phyloP scores from a whole-genome alignment of 78 protist genomes.

The Guillardia theta region DNA sequence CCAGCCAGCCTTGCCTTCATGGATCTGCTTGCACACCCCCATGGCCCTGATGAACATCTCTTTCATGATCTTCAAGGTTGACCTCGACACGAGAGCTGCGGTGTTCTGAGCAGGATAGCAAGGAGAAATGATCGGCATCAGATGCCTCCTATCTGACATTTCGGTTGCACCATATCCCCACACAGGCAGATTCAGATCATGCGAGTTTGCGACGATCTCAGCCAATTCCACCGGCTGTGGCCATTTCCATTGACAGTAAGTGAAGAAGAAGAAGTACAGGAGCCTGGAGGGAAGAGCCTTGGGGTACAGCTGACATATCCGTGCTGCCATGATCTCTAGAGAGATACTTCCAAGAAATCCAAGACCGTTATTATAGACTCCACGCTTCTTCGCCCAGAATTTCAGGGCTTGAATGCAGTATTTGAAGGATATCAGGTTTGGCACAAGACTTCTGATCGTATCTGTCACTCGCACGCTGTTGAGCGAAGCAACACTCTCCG shows the following conservation, averaged over 20 bases:
- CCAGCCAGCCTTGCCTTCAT: neutral
- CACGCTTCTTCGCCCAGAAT: slow-evolving; percentile 33
- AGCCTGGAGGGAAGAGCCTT: neutral
- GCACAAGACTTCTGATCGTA: neutral
- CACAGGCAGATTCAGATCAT: neutral
- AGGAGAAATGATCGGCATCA: slow-evolving; percentile 37
- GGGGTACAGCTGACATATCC: neutral
- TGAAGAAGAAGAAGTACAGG: neutral
- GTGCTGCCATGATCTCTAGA: slow-evolving; percentile 21
- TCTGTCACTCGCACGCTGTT: slow-evolving; percentile 32
- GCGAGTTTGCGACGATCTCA: neutral
- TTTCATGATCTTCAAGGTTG: neutral
- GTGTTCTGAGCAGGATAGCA: slow-evolving; percentile 17
- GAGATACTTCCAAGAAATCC: slow-evolving; percentile 36
- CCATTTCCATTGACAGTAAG: neutral
- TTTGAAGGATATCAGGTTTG: neutral
- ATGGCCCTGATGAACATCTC: neutral
- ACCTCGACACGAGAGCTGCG: neutral
- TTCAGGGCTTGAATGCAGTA: slow-evolving; percentile 1
- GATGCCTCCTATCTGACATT: neutral
- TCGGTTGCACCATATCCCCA: neutral
- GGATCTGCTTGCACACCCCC: neutral
- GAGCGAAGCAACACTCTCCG: neutral
- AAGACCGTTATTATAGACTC: slow-evolving; percentile 15
- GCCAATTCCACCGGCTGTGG: neutral